These are phyloP conservation scores for Tubosaeta sp. DNA, from an alignment of 768 basidiomycete genomes.

Conservation along the genomic window DNA sequence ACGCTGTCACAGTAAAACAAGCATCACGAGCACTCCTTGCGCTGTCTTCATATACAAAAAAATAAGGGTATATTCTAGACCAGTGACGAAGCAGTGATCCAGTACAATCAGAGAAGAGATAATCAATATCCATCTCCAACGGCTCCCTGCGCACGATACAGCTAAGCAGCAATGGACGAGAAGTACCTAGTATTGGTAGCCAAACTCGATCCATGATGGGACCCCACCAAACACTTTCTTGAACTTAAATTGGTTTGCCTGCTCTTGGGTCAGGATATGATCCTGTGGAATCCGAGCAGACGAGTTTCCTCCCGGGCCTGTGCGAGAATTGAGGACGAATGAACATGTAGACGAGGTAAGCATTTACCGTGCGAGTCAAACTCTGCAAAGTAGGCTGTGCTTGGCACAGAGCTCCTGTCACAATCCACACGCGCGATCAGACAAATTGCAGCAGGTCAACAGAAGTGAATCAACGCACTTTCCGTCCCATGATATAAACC, in stretches of 20 bases:
- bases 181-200: conserved; percentile 30
- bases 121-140: too few species aligned
- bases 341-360: background rate
- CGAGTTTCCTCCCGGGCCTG: conserved; percentile 54
- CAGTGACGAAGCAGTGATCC: background rate
- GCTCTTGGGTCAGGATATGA: conserved; percentile 38
- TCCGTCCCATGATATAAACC: conserved; percentile 40
- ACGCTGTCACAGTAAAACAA: too few species aligned
- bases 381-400: conserved; percentile 58
- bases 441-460: background rate
- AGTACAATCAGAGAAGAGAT: background rate
- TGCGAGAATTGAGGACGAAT: background rate
- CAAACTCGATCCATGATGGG: conserved; percentile 55
- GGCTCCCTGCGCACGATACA: too few species aligned
- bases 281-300: conserved; percentile 41
- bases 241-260: conserved; percentile 35
- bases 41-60: background rate
- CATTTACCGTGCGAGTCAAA: conserved; percentile 46
- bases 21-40: too few species aligned
- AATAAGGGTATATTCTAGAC: background rate
- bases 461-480: conserved; percentile 7
- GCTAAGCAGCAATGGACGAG: background rate
- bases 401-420: conserved; percentile 45
- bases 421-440: conserved; percentile 27
- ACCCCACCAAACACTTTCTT: conserved; percentile 47